Evolutionary conservation across 371 early-diverging fungal genomes (phyloP), one percentile per base, ranked within the genome.

Genomic region (Catenaria anguillulae): DNA sequence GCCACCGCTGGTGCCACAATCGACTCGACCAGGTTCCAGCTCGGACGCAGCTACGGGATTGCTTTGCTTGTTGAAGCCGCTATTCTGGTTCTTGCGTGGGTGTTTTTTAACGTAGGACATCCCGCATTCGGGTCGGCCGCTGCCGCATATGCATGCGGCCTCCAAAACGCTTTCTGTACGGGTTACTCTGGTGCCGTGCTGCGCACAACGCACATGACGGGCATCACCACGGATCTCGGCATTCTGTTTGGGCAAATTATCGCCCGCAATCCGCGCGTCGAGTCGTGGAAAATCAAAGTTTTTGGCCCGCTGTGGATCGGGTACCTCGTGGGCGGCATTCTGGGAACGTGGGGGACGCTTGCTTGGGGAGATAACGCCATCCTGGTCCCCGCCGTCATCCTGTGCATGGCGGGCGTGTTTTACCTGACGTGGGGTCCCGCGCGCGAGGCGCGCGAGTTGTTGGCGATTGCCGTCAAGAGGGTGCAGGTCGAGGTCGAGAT

Each of bases 151-250:
- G 77, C 73, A 10, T 71, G 73, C 54, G 79, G 79, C 3, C 59
- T 79, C 50, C 79, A 79, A 64, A 76, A 76, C 62, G 75, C 77
- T 23, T 37, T 77, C 55, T 73, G 71, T 24, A 77, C 77, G 17
- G 60, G 59, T 37, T 79, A 77, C 63, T 71, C 71, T 8, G 79
- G 79, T 8, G 67, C 73, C 26, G 76, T 74, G 26, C 67, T 79
- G 4, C 65, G 79, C 4, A 79, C 79, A 12, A 79, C 77, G 24
- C 79, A 79, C 64, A 73, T 79, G 73, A 79, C 79, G 24, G 79
- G 79, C 34, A 74, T 75, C 55, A 56, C 31, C 37, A 66, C 67
- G 15, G 79, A 78, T 52, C 75, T 78, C 63, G 79, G 79, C 26
- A 76, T 76, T 61, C 72, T 76, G 52, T 31, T 75, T 19, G 79